Percentiles rank a stretch among this genome's conserved stretches.
These are phyloP conservation scores for Gossypium gossypioides DNA, from an alignment of 441 rosid species.

Conservation along the genomic window DNA sequence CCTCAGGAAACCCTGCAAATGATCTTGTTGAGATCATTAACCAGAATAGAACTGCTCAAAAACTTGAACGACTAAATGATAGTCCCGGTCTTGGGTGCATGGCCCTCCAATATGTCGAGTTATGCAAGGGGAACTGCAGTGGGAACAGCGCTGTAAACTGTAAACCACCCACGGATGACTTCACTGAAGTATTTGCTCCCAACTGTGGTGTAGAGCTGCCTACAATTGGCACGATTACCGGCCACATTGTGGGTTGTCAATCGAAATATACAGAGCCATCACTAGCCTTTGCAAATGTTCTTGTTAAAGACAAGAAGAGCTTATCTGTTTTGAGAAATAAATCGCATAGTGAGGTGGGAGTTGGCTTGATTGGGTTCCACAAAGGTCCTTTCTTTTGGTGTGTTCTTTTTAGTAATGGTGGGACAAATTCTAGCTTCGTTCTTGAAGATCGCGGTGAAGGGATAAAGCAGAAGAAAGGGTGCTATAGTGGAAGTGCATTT, in stretches of 20 bases:
- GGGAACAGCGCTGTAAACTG: constrained; percentile 42
- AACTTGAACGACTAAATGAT: constrained; percentile 43
- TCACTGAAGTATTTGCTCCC: constrained; percentile 70
- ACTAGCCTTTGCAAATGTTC: constrained; percentile 48
- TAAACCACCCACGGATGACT: constrained; percentile 60
- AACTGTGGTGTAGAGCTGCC: constrained; percentile 80
- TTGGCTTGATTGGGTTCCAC: constrained; percentile 53
- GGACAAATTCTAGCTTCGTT: constrained; percentile 49
- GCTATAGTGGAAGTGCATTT: constrained; percentile 61
- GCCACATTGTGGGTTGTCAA: constrained; percentile 65
- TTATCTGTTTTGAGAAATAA: constrained; percentile 47
- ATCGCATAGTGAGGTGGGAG: constrained; percentile 59
- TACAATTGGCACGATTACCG: constrained; percentile 57
- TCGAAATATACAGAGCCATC: constrained; percentile 47
- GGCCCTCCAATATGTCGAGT: constrained; percentile 64
- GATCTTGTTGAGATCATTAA: constrained; percentile 65
- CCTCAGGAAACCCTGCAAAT: constrained; percentile 66
- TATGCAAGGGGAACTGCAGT: constrained; percentile 66
- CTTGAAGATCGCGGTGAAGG: constrained; percentile 71
- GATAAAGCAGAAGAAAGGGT: constrained; percentile 63
- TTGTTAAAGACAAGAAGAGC: constrained; percentile 41
- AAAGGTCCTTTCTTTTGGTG: constrained; percentile 71
- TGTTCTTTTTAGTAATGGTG: constrained; percentile 48
- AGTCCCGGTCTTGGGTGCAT: constrained; percentile 92
- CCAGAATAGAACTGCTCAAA: constrained; percentile 50